Evolutionary conservation across 768 basidiomycete species (phyloP), one percentile per base, ranked within the genome.

Genomic region (Tremella mesenterica): DNA sequence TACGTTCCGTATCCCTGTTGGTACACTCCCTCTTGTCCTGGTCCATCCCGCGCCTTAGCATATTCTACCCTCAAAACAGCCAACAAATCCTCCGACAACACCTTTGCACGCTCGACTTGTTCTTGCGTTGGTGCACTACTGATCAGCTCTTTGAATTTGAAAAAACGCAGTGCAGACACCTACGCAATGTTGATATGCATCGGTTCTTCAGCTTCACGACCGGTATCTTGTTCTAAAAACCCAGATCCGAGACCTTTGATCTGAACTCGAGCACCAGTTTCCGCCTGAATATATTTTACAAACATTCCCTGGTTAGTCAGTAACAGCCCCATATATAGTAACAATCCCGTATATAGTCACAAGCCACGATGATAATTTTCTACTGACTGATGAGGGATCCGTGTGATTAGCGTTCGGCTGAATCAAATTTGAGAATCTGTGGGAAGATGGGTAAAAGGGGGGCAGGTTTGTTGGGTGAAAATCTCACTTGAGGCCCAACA

Each of bases 211-310:
- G 84, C 81, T 74, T 93, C 90, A 65, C 83, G 77, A 1, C 88
- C 86, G 0, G 89, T 91, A 63, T 91, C 88, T 53, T 81, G 81
- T 65, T 99, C 93, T 57, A 93, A 84, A 71, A 95, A 99, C 1
- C 93, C 93, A 23, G 89, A 92, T 4, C 93, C 93, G 13, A 83
- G 64, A 18, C 93, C 93, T 74, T 97, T 97, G 63, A 99, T 95
- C 72, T 99, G 93, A 8, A 99, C 93, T 55, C 93, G 81, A 5
- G 92, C 93, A 26, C 85, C 84, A 0, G 93, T 99, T 74, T 99
- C 93, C 63, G 85, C 81, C 74, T 99, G 93, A 46, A 97, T 97
- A 70, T 91, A 91, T 75, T 99, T 99, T 61, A 99, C 93, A 67
- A 96, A 99, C 59, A 89, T 84, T 60, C 92, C 92, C 86, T 88